Conservation (phyloP, 208 protist genomes). For the Acanthamoeba royreba region DNA sequence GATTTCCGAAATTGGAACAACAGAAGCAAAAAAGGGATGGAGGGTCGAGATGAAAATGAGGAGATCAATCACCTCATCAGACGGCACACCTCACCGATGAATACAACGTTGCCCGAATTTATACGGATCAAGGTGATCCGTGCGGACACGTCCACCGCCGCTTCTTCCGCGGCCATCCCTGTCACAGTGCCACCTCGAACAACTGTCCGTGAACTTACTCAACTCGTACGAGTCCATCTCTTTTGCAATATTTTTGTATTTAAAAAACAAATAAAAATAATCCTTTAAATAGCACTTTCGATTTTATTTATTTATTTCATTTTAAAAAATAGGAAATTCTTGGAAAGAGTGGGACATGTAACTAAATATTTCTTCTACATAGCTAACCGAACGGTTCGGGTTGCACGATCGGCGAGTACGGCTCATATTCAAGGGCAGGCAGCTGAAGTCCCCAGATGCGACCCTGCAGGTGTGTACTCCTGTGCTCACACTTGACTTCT, state of each 20-base stretch:
- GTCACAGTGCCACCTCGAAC: background rate
- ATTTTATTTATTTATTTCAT: too few species aligned
- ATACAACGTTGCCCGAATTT: too few species aligned
- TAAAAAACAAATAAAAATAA: background rate
- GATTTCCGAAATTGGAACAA: too few species aligned
- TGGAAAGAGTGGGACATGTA: too few species aligned
- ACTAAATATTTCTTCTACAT: background rate
- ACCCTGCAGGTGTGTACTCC: background rate
- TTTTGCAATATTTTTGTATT: background rate
- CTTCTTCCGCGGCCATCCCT: too few species aligned
- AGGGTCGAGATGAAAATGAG: too few species aligned
- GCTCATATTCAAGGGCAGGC: background rate
- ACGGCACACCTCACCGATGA: too few species aligned
- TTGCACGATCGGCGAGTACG: background rate
- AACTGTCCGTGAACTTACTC: background rate
- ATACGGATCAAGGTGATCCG: too few species aligned
- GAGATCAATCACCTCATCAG: too few species aligned
- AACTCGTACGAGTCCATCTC: background rate
- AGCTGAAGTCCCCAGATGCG: background rate
- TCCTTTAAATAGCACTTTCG: background rate
- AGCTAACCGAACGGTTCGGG: background rate
- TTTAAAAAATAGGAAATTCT: too few species aligned
- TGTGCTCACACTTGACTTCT: background rate
- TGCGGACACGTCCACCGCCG: too few species aligned
- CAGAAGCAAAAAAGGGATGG: too few species aligned